Conservation (phyloP, 306 rosid genomes). For the Lathyrus aphaca region DNA sequence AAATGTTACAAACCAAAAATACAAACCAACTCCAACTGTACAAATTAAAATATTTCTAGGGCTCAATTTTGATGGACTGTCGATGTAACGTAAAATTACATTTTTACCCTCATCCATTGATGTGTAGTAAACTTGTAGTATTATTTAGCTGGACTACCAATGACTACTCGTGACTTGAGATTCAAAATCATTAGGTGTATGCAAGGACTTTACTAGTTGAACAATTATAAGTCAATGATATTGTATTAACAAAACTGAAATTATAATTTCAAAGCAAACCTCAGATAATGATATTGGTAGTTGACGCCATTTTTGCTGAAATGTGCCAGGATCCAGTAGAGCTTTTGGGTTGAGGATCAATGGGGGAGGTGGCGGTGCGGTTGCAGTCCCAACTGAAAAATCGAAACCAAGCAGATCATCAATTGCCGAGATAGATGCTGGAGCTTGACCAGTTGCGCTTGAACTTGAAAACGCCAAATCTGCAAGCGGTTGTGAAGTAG, state of each 20-base stretch:
- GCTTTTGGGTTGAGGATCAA: slow-evolving; percentile 88
- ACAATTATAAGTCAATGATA: slow-evolving; percentile 22
- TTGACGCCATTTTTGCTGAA: slow-evolving; percentile 99
- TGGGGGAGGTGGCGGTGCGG: slow-evolving; percentile 69
- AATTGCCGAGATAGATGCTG: slow-evolving; percentile 66
- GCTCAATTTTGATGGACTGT: neutral
- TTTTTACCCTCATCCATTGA: neutral
- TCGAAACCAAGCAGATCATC: slow-evolving; percentile 92
- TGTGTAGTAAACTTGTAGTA: neutral
- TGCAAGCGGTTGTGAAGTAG: slow-evolving; percentile 58
- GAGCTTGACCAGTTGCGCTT: slow-evolving; percentile 48
- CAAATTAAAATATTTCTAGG: slow-evolving; percentile 6
- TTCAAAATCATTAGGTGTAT: slow-evolving; percentile 15
- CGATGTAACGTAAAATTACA: neutral
- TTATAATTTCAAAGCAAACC: slow-evolving; percentile 56
- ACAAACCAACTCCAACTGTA: too few species aligned
- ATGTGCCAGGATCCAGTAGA: slow-evolving; percentile 76
- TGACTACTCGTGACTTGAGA: neutral
- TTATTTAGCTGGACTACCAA: neutral
- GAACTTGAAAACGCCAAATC: slow-evolving; percentile 59
- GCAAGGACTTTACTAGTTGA: neutral
- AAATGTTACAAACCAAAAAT: slow-evolving; percentile 12
- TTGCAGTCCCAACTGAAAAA: slow-evolving; percentile 55
- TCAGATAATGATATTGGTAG: slow-evolving; percentile 78
- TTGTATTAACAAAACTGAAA: slow-evolving; percentile 26